Evolutionary conservation across 495 filamentous ascomycete genomes (phyloP).

Genomic region (Penicillium manginii): DNA sequence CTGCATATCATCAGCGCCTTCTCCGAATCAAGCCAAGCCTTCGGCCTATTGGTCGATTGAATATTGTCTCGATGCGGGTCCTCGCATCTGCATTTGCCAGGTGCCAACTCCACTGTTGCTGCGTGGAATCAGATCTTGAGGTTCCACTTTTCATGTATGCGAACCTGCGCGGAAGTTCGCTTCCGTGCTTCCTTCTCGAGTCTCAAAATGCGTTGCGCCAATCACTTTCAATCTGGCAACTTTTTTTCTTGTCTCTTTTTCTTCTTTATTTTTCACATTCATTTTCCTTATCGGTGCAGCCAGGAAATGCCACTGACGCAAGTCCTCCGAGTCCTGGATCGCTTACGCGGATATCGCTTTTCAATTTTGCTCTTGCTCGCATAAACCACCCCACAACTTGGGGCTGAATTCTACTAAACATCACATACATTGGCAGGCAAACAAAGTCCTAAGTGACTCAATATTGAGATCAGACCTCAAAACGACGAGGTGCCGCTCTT

Average conservation of each 20-base stretch:
- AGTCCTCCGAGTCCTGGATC: too few species aligned
- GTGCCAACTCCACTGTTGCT: constrained; percentile 21
- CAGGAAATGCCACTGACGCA: background rate
- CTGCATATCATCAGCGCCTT: constrained; percentile 25
- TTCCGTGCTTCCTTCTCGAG: constrained; percentile 1
- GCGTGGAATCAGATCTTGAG: background rate
- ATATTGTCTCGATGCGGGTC: constrained; percentile 26
- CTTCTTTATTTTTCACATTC: background rate
- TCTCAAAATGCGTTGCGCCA: background rate
- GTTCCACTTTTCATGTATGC: constrained; percentile 12
- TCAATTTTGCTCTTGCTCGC: background rate
- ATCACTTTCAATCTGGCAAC: background rate
- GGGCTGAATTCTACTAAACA: too few species aligned
- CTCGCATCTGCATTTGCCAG: constrained; percentile 37
- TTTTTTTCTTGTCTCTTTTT: background rate
- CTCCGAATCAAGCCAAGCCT: constrained; percentile 14
- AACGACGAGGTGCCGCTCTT: background rate
- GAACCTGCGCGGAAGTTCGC: constrained; percentile 5
- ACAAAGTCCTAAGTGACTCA: background rate
- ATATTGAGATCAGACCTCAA: constrained; percentile 13
- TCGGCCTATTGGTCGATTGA: constrained; percentile 26
- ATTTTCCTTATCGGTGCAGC: background rate
- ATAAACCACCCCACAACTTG: too few species aligned
- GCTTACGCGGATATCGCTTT: too few species aligned
- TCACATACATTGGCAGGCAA: background rate